Percentiles rank a stretch among this genome's conserved stretches.
These are phyloP conservation scores for Papiliotrema flavescens DNA, from an alignment of 1,284 basidiomycete species.

Conservation along the genomic window DNA sequence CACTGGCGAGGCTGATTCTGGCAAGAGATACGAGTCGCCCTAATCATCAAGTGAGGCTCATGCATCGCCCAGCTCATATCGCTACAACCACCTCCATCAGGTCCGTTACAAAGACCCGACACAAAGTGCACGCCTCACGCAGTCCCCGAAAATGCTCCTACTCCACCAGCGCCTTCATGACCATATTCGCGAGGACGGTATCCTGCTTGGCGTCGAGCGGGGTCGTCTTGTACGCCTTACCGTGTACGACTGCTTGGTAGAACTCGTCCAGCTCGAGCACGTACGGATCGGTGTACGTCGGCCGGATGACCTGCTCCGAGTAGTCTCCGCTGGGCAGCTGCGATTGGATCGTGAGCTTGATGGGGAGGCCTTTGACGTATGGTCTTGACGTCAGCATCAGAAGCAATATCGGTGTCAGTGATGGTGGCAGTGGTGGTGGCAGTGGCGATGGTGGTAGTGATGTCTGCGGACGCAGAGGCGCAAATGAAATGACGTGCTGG, in stretches of 20 bases:
- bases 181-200: constrained; percentile 45
- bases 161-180: constrained; percentile 33
- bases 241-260: constrained; percentile 34
- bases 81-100: not conserved
- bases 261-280: constrained; percentile 40
- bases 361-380: constrained; percentile 50
- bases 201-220: constrained; percentile 47
- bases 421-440: too few species aligned
- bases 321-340: constrained; percentile 35
- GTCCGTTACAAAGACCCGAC: not conserved
- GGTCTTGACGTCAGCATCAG: constrained; percentile 36
- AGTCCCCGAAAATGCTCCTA: constrained; percentile 6
- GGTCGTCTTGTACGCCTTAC: constrained; percentile 34
- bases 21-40: not conserved
- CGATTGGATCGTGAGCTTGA: constrained; percentile 42
- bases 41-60: too few species aligned
- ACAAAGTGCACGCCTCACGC: not conserved
- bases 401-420: too few species aligned
- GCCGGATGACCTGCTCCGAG: constrained; percentile 35
- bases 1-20: not conserved
- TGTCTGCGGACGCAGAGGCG: too few species aligned
- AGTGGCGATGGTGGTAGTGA: too few species aligned
- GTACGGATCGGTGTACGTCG: constrained; percentile 50
- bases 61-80: not conserved
- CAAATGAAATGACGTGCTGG: too few species aligned